Evolutionary conservation across 306 rosid species (phyloP).

Genomic region (Vigna angularis): DNA sequence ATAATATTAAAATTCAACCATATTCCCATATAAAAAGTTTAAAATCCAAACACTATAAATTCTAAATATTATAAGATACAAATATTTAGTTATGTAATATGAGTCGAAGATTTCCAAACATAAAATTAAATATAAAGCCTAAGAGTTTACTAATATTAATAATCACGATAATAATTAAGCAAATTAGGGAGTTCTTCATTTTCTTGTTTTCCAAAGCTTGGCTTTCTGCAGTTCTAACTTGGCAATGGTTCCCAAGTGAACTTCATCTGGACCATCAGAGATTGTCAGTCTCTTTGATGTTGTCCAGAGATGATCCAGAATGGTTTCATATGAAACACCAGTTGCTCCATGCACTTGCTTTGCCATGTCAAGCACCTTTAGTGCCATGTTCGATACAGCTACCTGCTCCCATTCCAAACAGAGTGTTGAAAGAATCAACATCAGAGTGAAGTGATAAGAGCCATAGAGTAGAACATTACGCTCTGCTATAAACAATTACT

Average conservation of each 20-base stretch:
- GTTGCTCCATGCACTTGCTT: constrained; percentile 97
- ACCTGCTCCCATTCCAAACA: constrained; percentile 62
- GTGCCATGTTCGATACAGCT: constrained; percentile 89
- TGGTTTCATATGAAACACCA: constrained; percentile 86
- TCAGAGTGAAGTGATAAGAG: constrained; percentile 38
- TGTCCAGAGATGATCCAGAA: constrained; percentile 92
- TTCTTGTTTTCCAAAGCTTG: constrained; percentile 59
- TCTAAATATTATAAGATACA: no score
- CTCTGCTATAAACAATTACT: constrained; percentile 53
- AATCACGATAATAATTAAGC: no score
- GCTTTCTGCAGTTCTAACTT: constrained; percentile 81
- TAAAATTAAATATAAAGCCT: no score
- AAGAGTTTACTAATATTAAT: no score
- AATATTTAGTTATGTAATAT: no score
- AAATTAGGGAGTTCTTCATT: no score
- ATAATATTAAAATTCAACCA: no score
- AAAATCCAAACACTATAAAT: no score
- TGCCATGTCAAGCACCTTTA: constrained; percentile 90
- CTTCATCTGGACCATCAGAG: constrained; percentile 99
- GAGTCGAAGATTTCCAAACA: no score
- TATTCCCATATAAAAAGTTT: no score
- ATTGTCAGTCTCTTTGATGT: constrained; percentile 84
- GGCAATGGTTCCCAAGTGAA: constrained; percentile 93
- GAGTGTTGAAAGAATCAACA: constrained; percentile 9
- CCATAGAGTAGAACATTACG: background rate